Evolutionary conservation across 2,329 filamentous ascomycete genomes (phyloP).

Genomic region (Cladophialophora psammophila): DNA sequence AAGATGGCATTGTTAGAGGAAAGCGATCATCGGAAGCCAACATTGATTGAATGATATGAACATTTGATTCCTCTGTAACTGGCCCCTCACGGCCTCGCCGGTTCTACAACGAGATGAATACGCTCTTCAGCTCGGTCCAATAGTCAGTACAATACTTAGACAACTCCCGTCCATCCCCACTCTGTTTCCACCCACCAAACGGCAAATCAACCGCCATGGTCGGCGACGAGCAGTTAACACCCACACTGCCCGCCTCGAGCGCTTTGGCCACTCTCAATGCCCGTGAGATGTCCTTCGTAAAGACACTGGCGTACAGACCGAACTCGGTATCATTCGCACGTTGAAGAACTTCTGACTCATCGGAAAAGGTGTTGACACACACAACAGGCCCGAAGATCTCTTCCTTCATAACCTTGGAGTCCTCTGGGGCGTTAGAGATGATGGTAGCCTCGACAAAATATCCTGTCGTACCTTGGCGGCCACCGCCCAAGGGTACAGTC

Average conservation of each 20-base stretch:
- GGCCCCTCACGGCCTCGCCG: no score
- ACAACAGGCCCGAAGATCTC: slow-evolving; percentile 71
- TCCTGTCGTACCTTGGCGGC: slow-evolving; percentile 63
- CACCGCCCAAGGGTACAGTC: slow-evolving; percentile 52
- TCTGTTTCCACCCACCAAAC: slow-evolving; percentile 44
- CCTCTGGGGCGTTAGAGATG: slow-evolving; percentile 63
- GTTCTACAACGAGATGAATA: slow-evolving; percentile 38
- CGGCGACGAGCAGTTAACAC: slow-evolving; percentile 61
- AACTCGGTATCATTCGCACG: slow-evolving; percentile 62
- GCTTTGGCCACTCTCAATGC: slow-evolving; percentile 61
- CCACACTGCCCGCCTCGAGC: slow-evolving; percentile 66
- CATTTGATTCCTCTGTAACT: no score
- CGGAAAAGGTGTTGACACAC: slow-evolving; percentile 66
- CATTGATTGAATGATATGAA: no score
- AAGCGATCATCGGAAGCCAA: no score
- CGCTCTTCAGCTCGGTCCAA: slow-evolving; percentile 66
- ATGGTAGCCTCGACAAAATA: slow-evolving; percentile 70
- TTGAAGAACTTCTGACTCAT: slow-evolving; percentile 66
- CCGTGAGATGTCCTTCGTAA: slow-evolving; percentile 59
- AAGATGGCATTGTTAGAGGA: no score
- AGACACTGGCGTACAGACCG: slow-evolving; percentile 71
- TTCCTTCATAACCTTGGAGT: slow-evolving; percentile 65
- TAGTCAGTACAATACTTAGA: slow-evolving; percentile 58
- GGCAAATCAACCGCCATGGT: slow-evolving; percentile 46
- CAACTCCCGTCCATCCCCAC: slow-evolving; percentile 43